Evolutionary conservation across 495 filamentous ascomycete genomes (phyloP), one percentile per base, ranked within the genome.

Genomic region (Endocarpon pusillum): DNA sequence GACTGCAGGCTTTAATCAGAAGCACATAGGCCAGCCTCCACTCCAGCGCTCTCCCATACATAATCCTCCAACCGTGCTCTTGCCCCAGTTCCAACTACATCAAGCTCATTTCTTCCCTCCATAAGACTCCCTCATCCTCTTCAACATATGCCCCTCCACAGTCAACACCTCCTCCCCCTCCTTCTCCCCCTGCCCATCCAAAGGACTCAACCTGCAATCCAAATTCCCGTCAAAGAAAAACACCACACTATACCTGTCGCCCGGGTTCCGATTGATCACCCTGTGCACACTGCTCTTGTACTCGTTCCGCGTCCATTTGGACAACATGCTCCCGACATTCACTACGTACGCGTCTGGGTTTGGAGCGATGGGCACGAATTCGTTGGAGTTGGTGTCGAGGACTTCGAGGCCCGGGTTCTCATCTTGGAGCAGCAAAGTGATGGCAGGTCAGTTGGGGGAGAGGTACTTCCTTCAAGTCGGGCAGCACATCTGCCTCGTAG

Each of bases 171-270:
- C 34, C 10, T 43, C 45, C 5, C 32, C 38, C 9, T 32, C 18
- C 19, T n/a, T n/a, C 25, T 17, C 10, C 6, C 28, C 26, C 7
- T 21, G 31, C 14, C 44, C 44, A 41, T 49, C 43, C 11, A 52
- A 32, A 23, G 42, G 46, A 10, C 11, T 19, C 20, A 56, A 28
- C 20, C 35, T 35, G 22, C 19, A 46, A 40, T 57, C 51, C 25
- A 51, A 19, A 34, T 55, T 57, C 5, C 51, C 51, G 28, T 49
- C 46, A 34, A 58, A 57, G 45, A 65, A 63, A 40, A 61, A 62
- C 0, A 62, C 53, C 3, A 61, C 41, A 25, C 55, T 60, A 39
- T 59, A 64, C 18, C 61, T 47, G 24, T 63, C 52, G 1, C 23
- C 42, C 15, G 44, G 34, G 21, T 52, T 49, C 8, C 42, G 44